phyloP scores from a whole-genome alignment of 108 stramenopile genomes.

The Nannochloropsis oceanica region DNA sequence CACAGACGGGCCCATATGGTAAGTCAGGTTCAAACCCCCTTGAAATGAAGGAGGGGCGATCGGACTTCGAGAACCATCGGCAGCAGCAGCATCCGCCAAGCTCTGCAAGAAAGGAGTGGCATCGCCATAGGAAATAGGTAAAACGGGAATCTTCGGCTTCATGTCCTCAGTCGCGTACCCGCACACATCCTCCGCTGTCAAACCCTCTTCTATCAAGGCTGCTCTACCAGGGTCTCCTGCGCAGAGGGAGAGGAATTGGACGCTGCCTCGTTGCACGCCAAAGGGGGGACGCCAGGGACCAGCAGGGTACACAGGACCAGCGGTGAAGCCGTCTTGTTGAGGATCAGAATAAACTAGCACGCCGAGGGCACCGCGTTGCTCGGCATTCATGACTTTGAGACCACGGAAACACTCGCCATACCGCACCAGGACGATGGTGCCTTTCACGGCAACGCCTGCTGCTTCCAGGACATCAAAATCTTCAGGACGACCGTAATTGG shows the following conservation, averaged over 20 bases:
- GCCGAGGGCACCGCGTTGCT: conserved; percentile 40
- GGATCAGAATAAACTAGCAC: conserved; percentile 50
- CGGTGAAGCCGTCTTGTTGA: conserved; percentile 41
- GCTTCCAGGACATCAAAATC: conserved; percentile 46
- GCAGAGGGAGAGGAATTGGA: conserved; percentile 45
- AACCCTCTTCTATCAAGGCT: conserved; percentile 13
- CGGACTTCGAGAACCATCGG: conserved; percentile 16
- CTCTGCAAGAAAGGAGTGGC: conserved; percentile 40
- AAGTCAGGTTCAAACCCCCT: conserved; percentile 39
- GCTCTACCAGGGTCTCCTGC: conserved; percentile 49
- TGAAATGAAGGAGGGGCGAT: neutral
- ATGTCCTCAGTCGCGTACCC: conserved; percentile 35
- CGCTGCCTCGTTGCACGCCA: conserved; percentile 47
- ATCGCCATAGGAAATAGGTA: conserved; percentile 49
- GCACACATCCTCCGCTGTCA: conserved; percentile 33
- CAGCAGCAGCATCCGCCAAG: conserved; percentile 37
- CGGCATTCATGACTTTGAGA: conserved; percentile 52
- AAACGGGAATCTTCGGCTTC: conserved; percentile 44
- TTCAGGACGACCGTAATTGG: conserved; percentile 51
- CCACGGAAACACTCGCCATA: conserved; percentile 57
- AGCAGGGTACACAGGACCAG: conserved; percentile 43
- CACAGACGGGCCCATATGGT: conserved; percentile 42
- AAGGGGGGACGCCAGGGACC: conserved; percentile 45
- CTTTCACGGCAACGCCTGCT: conserved; percentile 32
- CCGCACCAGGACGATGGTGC: conserved; percentile 45